Base-by-base conservation (phyloP, 2,329 filamentous ascomycete genomes). In the Lasiodiplodia theobromae region DNA sequence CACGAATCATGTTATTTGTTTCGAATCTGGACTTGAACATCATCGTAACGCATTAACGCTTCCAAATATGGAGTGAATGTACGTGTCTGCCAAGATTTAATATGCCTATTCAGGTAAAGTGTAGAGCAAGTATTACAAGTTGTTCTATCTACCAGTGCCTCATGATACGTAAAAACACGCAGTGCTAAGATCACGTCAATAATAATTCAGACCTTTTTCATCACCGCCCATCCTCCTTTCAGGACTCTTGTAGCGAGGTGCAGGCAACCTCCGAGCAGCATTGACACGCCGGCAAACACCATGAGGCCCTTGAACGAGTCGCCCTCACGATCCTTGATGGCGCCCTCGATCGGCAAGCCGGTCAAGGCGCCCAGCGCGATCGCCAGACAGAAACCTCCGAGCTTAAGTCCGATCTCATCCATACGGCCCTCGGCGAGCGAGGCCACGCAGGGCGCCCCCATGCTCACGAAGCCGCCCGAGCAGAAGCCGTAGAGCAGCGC, bases 401-500 rank as follows among this genome's bases (percentile, higher is more conserved):
- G 44, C 60, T 62, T 54, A 3, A 64, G 14, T 1, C 70, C 69
- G 7, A 72, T 47, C 21, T 69, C 66, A 1, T 68, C 51, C 6
- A 70, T 31, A 12, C 53, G 37, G 7, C 70, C 53, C 11, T 71
- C 53, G 3, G 28, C 44, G 6, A 70, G 63, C 2, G 34, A 6
- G 16, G 63, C 63, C 4, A 71, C 67, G 28, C 69, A 71, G 6
- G 69, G 71, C 64, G 49, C 68, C 25, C 83, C 81, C 4, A 85
- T 66, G 16, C 75, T 78, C 23, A 85, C 82, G 60, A 85, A 81
- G 0, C 79, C 78, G 12, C 83, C 83, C 0, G 79, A 82, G 75
- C 83, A 84, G 77, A 85, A 84, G 0, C 83, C 83, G 69, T 84
- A 85, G 8, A 84, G 78, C 0, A 78, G 76, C 65, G 79, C 77